A percentile compares a stretch with the other conserved stretches of the same genome.
These are phyloP conservation scores for Rhodomyrtus tomentosa DNA, from an alignment of 345 rosid species.

Conservation along the genomic window DNA sequence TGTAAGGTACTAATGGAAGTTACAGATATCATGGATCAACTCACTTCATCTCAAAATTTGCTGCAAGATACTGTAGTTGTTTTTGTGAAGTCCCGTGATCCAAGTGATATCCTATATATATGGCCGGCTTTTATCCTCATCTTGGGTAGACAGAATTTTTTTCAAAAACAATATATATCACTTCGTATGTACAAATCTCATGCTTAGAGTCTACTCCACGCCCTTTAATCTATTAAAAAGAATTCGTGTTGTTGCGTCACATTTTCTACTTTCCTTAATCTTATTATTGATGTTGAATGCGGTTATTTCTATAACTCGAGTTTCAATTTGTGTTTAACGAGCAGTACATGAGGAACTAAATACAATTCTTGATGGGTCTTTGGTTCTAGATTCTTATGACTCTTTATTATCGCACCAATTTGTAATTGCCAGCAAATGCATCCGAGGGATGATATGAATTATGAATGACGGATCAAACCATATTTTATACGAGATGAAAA, in stretches of 20 bases:
- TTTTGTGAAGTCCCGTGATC: background rate
- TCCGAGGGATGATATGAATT: background rate
- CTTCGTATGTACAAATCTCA: background rate
- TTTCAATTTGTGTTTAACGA: background rate
- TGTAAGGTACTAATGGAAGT: slow-evolving; percentile 49
- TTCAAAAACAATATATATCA: background rate
- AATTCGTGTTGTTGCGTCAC: background rate
- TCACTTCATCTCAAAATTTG: background rate
- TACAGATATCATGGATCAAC: background rate
- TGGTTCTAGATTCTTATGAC: background rate
- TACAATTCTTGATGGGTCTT: background rate
- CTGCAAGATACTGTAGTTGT: background rate
- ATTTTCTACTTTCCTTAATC: background rate
- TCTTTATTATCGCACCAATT: background rate
- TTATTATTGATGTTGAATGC: background rate
- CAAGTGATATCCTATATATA: background rate
- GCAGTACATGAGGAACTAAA: background rate
- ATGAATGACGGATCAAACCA: background rate
- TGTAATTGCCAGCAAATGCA: background rate
- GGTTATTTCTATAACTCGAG: background rate
- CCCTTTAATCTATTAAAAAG: background rate
- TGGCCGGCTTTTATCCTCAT: background rate
- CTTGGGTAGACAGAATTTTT: background rate
- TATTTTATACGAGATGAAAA: background rate
- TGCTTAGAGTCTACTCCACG: background rate